A percentile compares a stretch with the other conserved stretches of the same genome.
Evolutionary conservation across 2,329 filamentous ascomycete species (phyloP).

Genomic region (Alternaria viburni): DNA sequence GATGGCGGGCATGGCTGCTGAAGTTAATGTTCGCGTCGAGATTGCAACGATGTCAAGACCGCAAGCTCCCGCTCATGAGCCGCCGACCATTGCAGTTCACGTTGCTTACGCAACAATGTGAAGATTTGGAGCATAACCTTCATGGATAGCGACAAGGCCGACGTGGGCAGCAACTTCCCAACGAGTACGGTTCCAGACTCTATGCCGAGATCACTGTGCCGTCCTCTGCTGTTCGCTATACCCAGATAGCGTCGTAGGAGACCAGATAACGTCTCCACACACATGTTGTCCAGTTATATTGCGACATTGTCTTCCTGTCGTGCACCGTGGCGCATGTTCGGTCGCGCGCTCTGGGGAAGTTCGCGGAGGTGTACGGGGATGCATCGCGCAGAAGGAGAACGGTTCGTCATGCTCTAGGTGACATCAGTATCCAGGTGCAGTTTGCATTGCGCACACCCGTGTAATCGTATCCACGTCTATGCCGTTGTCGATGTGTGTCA

Average conservation of each 20-base stretch:
- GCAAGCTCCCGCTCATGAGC: background rate
- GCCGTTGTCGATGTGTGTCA: background rate
- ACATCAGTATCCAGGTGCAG: background rate
- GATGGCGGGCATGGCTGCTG: background rate
- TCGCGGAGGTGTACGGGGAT: background rate
- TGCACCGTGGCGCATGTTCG: background rate
- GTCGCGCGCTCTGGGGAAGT: background rate
- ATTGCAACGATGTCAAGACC: background rate
- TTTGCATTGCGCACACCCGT: background rate
- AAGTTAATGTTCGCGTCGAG: rapidly evolving
- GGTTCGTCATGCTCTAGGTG: background rate
- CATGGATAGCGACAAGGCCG: background rate
- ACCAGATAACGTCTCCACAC: background rate
- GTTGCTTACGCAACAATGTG: background rate
- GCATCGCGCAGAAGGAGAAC: background rate
- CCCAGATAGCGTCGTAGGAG: rapidly evolving
- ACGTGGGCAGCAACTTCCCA: background rate
- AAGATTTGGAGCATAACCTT: background rate
- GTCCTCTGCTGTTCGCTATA: background rate
- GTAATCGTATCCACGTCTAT: background rate
- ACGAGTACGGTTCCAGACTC: background rate
- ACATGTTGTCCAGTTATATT: background rate
- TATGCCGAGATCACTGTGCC: background rate
- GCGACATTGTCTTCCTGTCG: background rate
- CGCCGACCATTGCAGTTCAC: background rate